Percentiles rank a stretch among this genome's conserved stretches.
These are phyloP conservation scores for Umbelopsis ramanniana DNA, from an alignment of 192 early-diverging fungal genomes.

Conservation along the genomic window DNA sequence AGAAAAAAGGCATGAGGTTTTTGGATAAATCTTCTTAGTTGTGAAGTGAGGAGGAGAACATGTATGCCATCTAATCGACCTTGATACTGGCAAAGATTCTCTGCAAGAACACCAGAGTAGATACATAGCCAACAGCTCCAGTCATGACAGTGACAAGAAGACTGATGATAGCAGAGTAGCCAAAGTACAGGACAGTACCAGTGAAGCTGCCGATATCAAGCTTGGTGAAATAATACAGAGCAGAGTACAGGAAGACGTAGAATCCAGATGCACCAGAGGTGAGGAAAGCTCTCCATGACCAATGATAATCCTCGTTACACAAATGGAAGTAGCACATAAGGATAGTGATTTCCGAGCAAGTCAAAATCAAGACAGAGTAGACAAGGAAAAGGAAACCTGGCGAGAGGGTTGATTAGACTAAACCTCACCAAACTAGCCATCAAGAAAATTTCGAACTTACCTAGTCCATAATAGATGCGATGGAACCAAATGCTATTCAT, in stretches of 20 bases:
- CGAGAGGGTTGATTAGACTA: neutral
- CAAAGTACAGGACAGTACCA: conserved; percentile 87
- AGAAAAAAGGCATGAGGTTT: no score
- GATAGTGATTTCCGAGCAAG: conserved; percentile 85
- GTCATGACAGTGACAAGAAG: conserved; percentile 77
- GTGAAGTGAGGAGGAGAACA: no score
- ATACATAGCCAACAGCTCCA: conserved; percentile 81
- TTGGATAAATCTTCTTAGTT: no score
- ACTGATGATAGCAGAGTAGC: conserved; percentile 81
- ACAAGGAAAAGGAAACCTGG: conserved; percentile 83
- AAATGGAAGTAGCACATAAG: conserved; percentile 90
- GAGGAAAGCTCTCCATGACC: conserved; percentile 91
- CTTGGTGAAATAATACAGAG: conserved; percentile 83
- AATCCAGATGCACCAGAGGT: conserved; percentile 82
- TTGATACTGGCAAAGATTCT: conserved; percentile 87
- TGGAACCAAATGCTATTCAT: conserved; percentile 94
- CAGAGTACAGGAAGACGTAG: conserved; percentile 89
- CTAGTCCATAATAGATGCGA: conserved; percentile 93
- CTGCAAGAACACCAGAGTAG: conserved; percentile 77
- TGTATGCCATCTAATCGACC: conserved; percentile 60
- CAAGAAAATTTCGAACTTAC: neutral
- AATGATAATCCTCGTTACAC: conserved; percentile 81
- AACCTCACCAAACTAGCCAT: neutral
- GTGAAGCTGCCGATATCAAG: conserved; percentile 81
- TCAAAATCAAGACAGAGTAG: conserved; percentile 82